A percentile compares a stretch with the other conserved stretches of the same genome.
Evolutionary conservation across 768 basidiomycete genomes (phyloP).

Genomic region (Gloeostereum incarnatum): DNA sequence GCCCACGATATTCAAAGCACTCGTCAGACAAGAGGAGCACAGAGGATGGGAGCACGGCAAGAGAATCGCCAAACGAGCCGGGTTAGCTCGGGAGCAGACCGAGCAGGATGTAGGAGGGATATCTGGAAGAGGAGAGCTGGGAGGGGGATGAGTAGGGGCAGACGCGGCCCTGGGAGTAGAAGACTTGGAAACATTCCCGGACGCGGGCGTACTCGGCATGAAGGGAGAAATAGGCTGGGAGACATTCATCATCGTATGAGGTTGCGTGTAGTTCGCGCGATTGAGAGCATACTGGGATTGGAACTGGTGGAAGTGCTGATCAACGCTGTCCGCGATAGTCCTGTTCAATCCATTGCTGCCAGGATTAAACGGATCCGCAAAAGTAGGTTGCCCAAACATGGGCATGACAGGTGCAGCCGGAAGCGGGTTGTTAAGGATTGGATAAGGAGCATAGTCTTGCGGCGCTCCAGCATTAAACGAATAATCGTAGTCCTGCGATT

Average conservation of each 20-base stretch:
- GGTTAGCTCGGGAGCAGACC: constrained; percentile 38
- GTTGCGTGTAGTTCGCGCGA: constrained; percentile 23
- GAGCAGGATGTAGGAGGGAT: constrained; percentile 36
- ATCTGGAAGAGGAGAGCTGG: constrained; percentile 6
- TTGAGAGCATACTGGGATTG: constrained; percentile 1
- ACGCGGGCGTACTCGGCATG: constrained; percentile 10
- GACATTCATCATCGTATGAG: constrained; percentile 22
- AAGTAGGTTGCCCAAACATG: constrained; percentile 11
- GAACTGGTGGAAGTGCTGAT: constrained; percentile 33
- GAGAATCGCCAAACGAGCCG: constrained; percentile 49
- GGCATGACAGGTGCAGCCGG: constrained; percentile 7
- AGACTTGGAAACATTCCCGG: not conserved
- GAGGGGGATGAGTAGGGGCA: constrained; percentile 13
- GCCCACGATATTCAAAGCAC: constrained; percentile 81
- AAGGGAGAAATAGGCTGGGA: constrained; percentile 33
- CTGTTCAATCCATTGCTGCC: constrained; percentile 10
- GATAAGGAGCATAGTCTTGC: constrained; percentile 10
- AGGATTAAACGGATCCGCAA: constrained; percentile 28
- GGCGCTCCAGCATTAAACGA: constrained; percentile 5
- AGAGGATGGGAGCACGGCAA: constrained; percentile 69
- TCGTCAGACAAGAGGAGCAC: constrained; percentile 76
- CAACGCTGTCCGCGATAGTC: constrained; percentile 29
- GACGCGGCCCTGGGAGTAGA: constrained; percentile 11
- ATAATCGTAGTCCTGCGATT: constrained; percentile 12
- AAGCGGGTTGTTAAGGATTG: constrained; percentile 4